phyloP scores from a whole-genome alignment of 148 eudicot species.

The Euryodendron excelsum region DNA sequence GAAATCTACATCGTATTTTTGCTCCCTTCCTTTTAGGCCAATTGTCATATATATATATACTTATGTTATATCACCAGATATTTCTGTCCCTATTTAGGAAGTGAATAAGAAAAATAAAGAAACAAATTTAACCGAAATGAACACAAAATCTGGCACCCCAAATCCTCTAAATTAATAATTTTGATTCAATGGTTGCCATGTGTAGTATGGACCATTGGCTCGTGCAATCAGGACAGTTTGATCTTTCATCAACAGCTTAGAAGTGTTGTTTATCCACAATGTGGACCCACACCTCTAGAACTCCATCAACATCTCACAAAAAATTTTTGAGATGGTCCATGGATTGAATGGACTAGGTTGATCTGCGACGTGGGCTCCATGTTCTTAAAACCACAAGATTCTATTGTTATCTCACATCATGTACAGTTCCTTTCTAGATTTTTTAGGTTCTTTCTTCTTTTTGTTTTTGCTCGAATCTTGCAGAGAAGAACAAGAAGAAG shows the following conservation, averaged over 20 bases:
- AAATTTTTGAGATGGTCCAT: not conserved
- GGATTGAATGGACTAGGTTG: constrained; percentile 5
- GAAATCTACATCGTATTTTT: not conserved
- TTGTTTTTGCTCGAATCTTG: not conserved
- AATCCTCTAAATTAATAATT: not conserved
- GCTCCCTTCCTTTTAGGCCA: not conserved
- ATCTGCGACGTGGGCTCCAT: constrained; percentile 10
- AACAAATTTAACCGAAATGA: constrained; percentile 8
- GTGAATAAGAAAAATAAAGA: not conserved
- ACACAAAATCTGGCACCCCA: not conserved
- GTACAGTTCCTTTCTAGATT: no score
- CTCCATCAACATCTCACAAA: constrained; percentile 3
- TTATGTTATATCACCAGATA: not conserved
- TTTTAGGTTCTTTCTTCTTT: no score
- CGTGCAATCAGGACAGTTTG: not conserved
- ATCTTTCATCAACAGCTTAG: not conserved
- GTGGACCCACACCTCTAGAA: not conserved
- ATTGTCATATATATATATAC: not conserved
- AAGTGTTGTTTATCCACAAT: not conserved
- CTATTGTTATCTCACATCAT: not conserved
- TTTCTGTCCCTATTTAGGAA: not conserved
- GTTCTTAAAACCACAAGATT: not conserved
- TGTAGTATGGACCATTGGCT: not conserved
- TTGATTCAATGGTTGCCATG: not conserved
- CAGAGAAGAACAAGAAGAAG: not conserved